Evolutionary conservation across 2,329 filamentous ascomycete genomes (phyloP), one percentile per base, ranked within the genome.

Genomic region (Fusarium incarnatum): DNA sequence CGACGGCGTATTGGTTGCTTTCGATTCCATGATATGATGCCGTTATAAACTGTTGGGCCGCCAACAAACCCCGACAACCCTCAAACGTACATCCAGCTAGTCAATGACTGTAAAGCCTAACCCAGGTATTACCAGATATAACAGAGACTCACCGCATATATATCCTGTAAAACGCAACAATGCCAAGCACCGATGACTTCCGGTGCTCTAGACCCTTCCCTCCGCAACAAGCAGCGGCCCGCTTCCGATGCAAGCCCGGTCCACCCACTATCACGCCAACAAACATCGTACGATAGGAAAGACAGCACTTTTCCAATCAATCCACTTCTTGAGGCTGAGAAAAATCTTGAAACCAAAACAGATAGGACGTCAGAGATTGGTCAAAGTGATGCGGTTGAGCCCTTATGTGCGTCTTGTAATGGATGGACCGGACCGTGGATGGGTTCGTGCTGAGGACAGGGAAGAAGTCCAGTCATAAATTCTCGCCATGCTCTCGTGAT

Each of bases 221-320:
- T 56, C 48, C 55, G 62, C 68, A 46, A 49, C 60, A 57, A 68
- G 46, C 60, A 62, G 54, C 73, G 70, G 73, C 62, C 71, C 73
- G 73, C 68, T 74, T 73, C 73, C 61, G 70, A 67, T 75, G 73
- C 53, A 61, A 65, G 70, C 22, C 55, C 67, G 68, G 61, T 55
- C 73, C 73, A 75, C 73, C 58, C 67, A 62, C 60, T 47, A 47
- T 55, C 71, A 64, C 49, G 56, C 71, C 68, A 75, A 69, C 58
- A 53, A 47, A 49, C 56, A 75, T 75, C 73, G 71, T 75, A 75
- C 73, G 73, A 75, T 75, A 25, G 28, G 52, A 23, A 47, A 42
- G n/a, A 34, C 62, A 54, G 5, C 30, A 45, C 27, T 54, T 27
- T 30, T 47, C 25, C 28, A 42, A 45, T 27, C 44, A 28, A 25